Evolutionary conservation across 192 early-diverging fungal genomes (phyloP).

Genomic region (Obelidium mucronatum): DNA sequence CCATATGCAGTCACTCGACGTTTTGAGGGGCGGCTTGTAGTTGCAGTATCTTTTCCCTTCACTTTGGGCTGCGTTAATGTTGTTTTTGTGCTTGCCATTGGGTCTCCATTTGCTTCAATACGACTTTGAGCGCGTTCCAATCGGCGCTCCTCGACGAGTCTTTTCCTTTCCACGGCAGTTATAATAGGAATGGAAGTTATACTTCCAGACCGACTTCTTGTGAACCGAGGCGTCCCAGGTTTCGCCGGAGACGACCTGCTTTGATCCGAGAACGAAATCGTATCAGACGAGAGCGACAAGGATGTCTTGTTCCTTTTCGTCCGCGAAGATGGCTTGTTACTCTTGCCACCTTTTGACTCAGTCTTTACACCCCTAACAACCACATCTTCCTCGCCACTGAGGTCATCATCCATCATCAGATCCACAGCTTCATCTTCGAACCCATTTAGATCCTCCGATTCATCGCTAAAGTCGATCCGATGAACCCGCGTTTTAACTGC

Average conservation of each 20-base stretch:
- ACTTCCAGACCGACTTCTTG: neutral
- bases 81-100: neutral
- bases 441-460: neutral
- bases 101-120: neutral
- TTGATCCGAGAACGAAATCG: too few relatives aligned
- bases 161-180: neutral
- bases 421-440: neutral
- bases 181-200: too few relatives aligned
- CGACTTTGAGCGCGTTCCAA: neutral
- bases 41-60: neutral
- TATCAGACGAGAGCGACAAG: too few relatives aligned
- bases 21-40: neutral
- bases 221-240: neutral
- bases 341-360: too few relatives aligned
- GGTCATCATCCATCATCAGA: too few relatives aligned
- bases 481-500: neutral
- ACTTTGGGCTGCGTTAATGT: neutral
- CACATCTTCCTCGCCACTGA: too few relatives aligned
- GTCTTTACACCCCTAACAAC: too few relatives aligned
- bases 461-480: slow-evolving; percentile 22
- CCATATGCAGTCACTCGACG: slow-evolving; percentile 22
- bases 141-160: neutral
- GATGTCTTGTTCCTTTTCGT: too few relatives aligned
- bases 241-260: neutral
- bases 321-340: too few relatives aligned